Conservation (phyloP, 371 early-diverging fungal species). For the Mucor plumbeus region DNA sequence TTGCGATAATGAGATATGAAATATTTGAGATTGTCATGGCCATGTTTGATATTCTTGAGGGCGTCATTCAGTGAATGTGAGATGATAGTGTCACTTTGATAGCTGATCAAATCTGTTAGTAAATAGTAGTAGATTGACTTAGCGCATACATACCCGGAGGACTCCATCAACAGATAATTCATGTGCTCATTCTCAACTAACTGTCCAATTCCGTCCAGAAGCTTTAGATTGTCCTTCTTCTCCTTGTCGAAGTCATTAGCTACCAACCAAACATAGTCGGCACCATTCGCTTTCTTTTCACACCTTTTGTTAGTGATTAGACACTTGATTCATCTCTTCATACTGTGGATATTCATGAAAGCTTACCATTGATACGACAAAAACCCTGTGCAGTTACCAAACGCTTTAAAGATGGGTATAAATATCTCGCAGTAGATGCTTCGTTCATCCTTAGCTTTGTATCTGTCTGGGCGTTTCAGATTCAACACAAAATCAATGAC, state of each 20-base stretch:
- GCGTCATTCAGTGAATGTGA: conserved; percentile 19
- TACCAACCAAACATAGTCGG: conserved; percentile 22
- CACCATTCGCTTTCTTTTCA: conserved; percentile 25
- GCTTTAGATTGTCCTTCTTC: conserved; percentile 10
- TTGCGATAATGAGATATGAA: conserved; percentile 12
- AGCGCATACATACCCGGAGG: conserved; percentile 12
- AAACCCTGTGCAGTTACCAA: conserved; percentile 15
- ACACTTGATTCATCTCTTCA: background rate
- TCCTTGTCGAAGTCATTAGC: conserved; percentile 19
- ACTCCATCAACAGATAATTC: conserved; percentile 18
- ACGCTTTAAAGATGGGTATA: conserved; percentile 29
- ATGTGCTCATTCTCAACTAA: background rate
- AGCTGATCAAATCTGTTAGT: background rate
- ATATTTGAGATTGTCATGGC: conserved; percentile 15
- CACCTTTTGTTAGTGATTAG: conserved; percentile 3
- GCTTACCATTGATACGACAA: too few species aligned
- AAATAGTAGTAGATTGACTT: too few species aligned
- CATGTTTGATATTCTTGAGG: conserved; percentile 22
- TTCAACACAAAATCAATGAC: conserved; percentile 28
- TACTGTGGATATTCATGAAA: too few species aligned
- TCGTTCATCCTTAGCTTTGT: conserved; percentile 23
- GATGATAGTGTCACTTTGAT: background rate
- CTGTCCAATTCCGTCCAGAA: conserved; percentile 18
- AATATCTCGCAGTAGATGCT: conserved; percentile 24
- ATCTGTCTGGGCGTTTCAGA: conserved; percentile 8